These are phyloP conservation scores for Gynochthodes officinalis DNA, from an alignment of 257 asterid species.

Conservation along the genomic window DNA sequence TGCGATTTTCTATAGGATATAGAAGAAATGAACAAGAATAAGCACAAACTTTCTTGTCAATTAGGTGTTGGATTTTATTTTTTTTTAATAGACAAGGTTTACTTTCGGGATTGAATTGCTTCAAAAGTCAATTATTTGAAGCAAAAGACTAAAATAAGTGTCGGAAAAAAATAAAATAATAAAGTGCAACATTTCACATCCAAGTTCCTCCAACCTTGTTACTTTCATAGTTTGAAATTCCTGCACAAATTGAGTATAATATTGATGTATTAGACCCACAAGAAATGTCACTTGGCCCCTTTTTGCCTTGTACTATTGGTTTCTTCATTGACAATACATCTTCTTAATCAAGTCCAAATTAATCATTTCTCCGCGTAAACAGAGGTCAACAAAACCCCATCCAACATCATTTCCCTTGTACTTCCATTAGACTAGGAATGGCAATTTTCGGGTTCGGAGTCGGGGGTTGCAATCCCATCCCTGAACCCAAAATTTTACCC, in stretches of 20 bases:
- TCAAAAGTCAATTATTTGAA: slow-evolving; percentile 11
- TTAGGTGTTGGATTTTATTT: background rate
- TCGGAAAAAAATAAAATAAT: background rate
- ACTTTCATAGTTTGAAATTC: slow-evolving; percentile 15
- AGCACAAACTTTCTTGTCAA: background rate
- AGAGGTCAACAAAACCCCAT: background rate
- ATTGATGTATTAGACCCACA: background rate
- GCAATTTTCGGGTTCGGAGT: too few species aligned
- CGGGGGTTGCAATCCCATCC: too few species aligned
- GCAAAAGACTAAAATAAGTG: background rate
- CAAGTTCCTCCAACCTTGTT: slow-evolving; percentile 5
- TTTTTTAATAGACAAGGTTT: background rate
- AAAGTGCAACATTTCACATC: background rate
- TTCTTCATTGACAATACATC: background rate
- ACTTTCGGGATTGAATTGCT: background rate
- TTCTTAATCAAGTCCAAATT: background rate
- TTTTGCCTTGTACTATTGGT: background rate
- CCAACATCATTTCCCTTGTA: background rate
- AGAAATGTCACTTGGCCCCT: slow-evolving; percentile 2
- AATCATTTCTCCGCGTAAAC: slow-evolving; percentile 10
- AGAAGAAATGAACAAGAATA: background rate
- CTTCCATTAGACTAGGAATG: background rate
- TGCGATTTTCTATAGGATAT: too few species aligned
- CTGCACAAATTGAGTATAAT: background rate
- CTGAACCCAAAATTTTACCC: too few species aligned